phyloP scores from a whole-genome alignment of 73 alveolate genomes.

The Blepharisma stoltei region DNA sequence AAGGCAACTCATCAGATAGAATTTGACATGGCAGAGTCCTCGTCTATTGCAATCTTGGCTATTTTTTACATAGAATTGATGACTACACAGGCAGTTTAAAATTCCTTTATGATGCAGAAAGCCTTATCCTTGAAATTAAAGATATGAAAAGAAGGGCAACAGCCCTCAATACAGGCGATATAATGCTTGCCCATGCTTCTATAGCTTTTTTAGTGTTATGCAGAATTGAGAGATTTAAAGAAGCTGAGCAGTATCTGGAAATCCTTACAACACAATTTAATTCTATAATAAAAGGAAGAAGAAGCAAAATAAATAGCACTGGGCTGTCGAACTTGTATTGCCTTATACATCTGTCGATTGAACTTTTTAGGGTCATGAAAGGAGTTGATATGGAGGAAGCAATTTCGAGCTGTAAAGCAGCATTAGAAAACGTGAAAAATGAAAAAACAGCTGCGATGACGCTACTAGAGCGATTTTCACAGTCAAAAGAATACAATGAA shows the following conservation, averaged over 20 bases:
- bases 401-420: neutral
- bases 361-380: neutral
- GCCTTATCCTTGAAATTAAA: neutral
- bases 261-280: neutral
- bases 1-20: neutral
- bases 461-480: neutral
- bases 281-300: neutral
- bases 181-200: neutral
- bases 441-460: neutral
- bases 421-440: neutral
- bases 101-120: slow-evolving; percentile 21
- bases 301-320: neutral
- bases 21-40: slow-evolving; percentile 17
- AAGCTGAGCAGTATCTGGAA: slow-evolving; percentile 5
- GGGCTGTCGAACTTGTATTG: slow-evolving; percentile 1
- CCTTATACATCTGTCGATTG: neutral
- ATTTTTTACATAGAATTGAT: neutral
- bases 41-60: neutral
- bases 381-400: neutral
- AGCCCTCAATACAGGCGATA: neutral
- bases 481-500: neutral
- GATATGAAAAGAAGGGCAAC: neutral
- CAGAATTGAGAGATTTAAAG: neutral
- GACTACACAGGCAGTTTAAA: slow-evolving; percentile 7
- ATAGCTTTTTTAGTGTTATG: neutral